Conservation (phyloP, 2,329 filamentous ascomycete species). For the Aurifilum marmelostoma region DNA sequence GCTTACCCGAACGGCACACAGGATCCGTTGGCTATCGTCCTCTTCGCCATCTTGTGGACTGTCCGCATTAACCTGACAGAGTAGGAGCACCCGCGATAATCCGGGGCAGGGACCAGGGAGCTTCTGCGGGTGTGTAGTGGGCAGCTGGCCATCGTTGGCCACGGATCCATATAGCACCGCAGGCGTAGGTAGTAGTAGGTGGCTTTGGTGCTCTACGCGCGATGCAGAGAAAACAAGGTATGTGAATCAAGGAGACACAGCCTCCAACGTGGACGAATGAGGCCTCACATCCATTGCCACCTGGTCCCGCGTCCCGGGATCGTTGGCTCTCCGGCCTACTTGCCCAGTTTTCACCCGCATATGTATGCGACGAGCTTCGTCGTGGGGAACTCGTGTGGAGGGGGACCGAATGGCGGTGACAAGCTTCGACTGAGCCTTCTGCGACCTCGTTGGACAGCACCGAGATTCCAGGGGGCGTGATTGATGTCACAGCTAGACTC, state of each 20-base stretch:
- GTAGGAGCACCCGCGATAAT: constrained; percentile 1
- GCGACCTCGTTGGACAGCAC: constrained; percentile 2
- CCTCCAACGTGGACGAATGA: constrained; percentile 25
- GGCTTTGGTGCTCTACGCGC: not conserved
- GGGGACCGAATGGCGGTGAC: constrained; percentile 18
- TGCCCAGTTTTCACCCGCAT: constrained; percentile 9
- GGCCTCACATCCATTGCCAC: constrained; percentile 4
- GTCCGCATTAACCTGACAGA: not conserved
- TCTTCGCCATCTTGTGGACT: not conserved
- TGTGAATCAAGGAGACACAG: constrained; percentile 23
- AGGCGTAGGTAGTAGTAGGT: not conserved
- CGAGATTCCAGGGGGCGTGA: not conserved
- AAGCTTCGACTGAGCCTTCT: constrained; percentile 1
- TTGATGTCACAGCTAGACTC: constrained; percentile 20
- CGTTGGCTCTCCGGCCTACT: constrained; percentile 11
- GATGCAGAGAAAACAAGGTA: constrained; percentile 12
- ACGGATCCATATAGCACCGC: not conserved
- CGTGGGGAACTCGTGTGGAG: constrained; percentile 13
- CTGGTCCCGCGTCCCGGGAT: constrained; percentile 4
- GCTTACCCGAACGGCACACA: not conserved
- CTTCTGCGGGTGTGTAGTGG: not conserved
- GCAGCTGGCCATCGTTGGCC: not conserved
- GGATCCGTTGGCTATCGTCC: not conserved
- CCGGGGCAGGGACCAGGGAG: not conserved
- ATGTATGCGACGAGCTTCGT: constrained; percentile 21